Evolutionary conservation across 768 basidiomycete genomes (phyloP).

Genomic region (Postia placenta): DNA sequence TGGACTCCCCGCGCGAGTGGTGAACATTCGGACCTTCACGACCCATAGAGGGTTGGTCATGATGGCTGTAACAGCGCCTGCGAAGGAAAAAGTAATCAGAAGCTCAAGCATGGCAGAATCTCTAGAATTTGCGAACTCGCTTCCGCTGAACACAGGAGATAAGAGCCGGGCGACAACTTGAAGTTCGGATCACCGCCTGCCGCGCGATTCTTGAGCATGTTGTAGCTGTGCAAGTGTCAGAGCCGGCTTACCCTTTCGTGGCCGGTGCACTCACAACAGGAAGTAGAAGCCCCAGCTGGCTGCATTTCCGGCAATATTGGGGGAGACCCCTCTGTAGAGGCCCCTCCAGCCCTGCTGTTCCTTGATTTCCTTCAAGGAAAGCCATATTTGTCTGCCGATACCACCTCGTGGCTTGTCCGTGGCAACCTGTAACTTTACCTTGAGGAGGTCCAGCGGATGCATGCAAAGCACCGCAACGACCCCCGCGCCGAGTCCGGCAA

Average conservation of each 20-base stretch:
- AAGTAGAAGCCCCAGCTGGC: slow-evolving; percentile 98
- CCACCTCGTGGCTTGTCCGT: slow-evolving; percentile 57
- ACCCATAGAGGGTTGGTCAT: slow-evolving; percentile 98
- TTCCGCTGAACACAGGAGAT: slow-evolving; percentile 88
- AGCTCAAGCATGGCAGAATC: slow-evolving; percentile 7
- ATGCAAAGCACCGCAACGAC: slow-evolving; percentile 89
- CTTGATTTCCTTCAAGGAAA: slow-evolving; percentile 67
- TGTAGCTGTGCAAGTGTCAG: slow-evolving; percentile 54
- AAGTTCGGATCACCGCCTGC: slow-evolving; percentile 59
- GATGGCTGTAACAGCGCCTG: slow-evolving; percentile 90
- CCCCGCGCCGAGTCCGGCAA: slow-evolving; percentile 89
- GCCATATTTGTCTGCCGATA: slow-evolving; percentile 71
- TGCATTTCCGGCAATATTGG: slow-evolving; percentile 93
- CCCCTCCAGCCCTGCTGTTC: slow-evolving; percentile 74
- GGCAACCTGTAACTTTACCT: slow-evolving; percentile 88
- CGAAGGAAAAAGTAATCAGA: slow-evolving; percentile 7
- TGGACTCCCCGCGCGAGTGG: slow-evolving; percentile 60
- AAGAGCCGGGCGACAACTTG: slow-evolving; percentile 68
- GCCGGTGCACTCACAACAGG: slow-evolving; percentile 67
- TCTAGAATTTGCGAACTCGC: slow-evolving; percentile 69
- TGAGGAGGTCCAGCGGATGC: slow-evolving; percentile 96
- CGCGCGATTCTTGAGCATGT: slow-evolving; percentile 84
- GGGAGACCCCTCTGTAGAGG: slow-evolving; percentile 82
- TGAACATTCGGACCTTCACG: slow-evolving; percentile 95
- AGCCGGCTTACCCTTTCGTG: not conserved